Conservation (phyloP, 2,329 filamentous ascomycete species). For the Monosporascus sp. region DNA sequence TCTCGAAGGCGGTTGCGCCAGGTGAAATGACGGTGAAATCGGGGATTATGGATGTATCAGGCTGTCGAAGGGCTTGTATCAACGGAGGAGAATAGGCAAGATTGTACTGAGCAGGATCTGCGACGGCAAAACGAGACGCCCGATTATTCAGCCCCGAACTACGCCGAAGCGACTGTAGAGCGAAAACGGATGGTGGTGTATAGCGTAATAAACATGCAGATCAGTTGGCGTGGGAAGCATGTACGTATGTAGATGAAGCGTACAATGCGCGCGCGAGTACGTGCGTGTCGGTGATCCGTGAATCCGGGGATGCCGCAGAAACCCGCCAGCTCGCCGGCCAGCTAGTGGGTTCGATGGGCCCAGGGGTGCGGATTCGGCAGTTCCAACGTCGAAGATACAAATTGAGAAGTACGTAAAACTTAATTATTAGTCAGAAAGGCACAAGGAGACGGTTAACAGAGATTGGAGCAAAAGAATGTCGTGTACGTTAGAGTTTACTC, state of each 20-base stretch:
- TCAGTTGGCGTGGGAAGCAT: neutral
- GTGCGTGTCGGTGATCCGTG: neutral
- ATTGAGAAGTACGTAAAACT: no score
- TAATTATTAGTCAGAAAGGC: no score
- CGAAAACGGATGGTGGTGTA: neutral
- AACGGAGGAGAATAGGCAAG: slow-evolving; percentile 8
- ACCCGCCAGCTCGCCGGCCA: neutral
- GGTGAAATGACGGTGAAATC: slow-evolving; percentile 18
- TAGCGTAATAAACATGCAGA: neutral
- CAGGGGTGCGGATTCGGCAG: neutral
- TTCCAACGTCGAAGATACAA: neutral
- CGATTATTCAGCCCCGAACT: neutral
- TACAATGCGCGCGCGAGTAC: no score
- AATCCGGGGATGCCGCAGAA: neutral
- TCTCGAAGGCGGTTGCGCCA: neutral
- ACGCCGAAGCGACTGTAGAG: neutral
- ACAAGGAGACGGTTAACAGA: neutral
- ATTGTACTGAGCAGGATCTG: slow-evolving; percentile 9
- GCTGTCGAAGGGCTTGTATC: slow-evolving; percentile 18
- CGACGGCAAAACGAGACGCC: slow-evolving; percentile 2
- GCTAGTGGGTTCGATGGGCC: neutral
- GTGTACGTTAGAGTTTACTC: no score
- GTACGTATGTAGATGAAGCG: no score
- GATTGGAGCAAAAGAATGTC: neutral
- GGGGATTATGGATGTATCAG: slow-evolving; percentile 17